Evolutionary conservation across 2,329 filamentous ascomycete genomes (phyloP), one percentile per base, ranked within the genome.

Genomic region (Tolypocladium tropicale): DNA sequence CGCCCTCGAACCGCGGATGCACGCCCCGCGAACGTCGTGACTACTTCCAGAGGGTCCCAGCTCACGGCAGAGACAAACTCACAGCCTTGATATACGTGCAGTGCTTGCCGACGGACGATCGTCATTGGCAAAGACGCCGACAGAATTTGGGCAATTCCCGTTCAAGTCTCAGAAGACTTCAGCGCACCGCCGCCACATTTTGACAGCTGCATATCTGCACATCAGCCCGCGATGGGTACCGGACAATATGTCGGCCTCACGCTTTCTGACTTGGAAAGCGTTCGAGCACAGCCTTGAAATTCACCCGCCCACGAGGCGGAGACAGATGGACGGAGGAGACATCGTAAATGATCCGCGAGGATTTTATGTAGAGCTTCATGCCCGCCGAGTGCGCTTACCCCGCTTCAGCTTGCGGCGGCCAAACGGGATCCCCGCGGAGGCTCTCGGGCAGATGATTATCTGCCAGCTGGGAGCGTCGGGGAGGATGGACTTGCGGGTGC

Each of bases 331-430:
- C 33, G 49, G 53, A 53, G 55, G 56, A 53, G 53, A 54, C 58
- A 59, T 67, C 67, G 67, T 70, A 72, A 71, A 69, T 65, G 50
- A 69, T 71, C 68, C 68, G 60, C 57, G 61, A 61, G 68, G 68
- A 69, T 69, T 59, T 64, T 71, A 71, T 69, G 61, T 71, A 71
- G 68, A 66, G 65, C 59, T 53, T 62, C 46, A 57, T 61, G 23
- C 21, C 32, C 43, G 43, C 25, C 9, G 30, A 30, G 49, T 32
- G 52, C 59, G 55, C 56, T 41, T 34, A 28, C 28, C 28, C 46
- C 18, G 46, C 28, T 25, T 32, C 21, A 12, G 18, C 28, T 49
- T 18, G 28, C 46, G 28, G 16, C 16, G 46, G 46, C 32, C 25
- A 5, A 12, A 4, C 16, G 28, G 46, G 9, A 3, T 49, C 14